Conservation (phyloP, 2,329 filamentous ascomycete species). For the Fusarium phyllophilum region DNA sequence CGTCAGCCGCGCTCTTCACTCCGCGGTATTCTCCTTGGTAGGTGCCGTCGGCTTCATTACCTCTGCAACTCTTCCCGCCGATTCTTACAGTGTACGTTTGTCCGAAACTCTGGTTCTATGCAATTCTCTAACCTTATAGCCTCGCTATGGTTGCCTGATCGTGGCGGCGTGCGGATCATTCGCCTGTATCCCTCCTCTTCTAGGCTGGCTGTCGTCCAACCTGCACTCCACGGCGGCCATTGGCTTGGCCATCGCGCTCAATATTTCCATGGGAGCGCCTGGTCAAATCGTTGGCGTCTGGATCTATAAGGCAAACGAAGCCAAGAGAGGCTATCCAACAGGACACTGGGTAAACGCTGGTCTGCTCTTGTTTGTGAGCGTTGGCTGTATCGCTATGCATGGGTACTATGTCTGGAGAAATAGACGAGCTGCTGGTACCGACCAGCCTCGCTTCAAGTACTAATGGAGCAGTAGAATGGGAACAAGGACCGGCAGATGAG, state of each 20-base stretch:
- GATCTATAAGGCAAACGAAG: slow-evolving; percentile 75
- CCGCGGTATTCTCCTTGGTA: slow-evolving; percentile 53
- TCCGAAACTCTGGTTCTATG: rapidly evolving
- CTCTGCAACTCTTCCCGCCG: slow-evolving; percentile 68
- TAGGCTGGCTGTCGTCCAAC: slow-evolving; percentile 75
- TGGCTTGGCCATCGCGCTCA: slow-evolving; percentile 73
- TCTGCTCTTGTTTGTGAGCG: slow-evolving; percentile 66
- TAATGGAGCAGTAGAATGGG: not conserved
- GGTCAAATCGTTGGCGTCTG: slow-evolving; percentile 77
- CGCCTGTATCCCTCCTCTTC: slow-evolving; percentile 71
- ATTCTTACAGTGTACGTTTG: slow-evolving; percentile 56
- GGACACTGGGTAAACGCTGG: slow-evolving; percentile 74
- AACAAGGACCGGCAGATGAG: too few species aligned
- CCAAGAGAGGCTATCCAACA: slow-evolving; percentile 68
- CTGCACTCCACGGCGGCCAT: slow-evolving; percentile 69
- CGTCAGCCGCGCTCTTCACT: slow-evolving; percentile 51
- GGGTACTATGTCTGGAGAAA: slow-evolving; percentile 63
- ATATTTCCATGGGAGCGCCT: slow-evolving; percentile 70
- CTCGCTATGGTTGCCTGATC: slow-evolving; percentile 73
- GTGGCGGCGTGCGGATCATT: slow-evolving; percentile 72
- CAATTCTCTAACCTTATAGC: slow-evolving; percentile 16
- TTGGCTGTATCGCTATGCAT: slow-evolving; percentile 62
- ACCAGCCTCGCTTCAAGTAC: slow-evolving; percentile 35
- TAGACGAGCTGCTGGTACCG: slow-evolving; percentile 30
- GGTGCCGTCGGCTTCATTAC: slow-evolving; percentile 64